Evolutionary conservation across 257 asterid genomes (phyloP).

Genomic region (Solanum stenotomum): DNA sequence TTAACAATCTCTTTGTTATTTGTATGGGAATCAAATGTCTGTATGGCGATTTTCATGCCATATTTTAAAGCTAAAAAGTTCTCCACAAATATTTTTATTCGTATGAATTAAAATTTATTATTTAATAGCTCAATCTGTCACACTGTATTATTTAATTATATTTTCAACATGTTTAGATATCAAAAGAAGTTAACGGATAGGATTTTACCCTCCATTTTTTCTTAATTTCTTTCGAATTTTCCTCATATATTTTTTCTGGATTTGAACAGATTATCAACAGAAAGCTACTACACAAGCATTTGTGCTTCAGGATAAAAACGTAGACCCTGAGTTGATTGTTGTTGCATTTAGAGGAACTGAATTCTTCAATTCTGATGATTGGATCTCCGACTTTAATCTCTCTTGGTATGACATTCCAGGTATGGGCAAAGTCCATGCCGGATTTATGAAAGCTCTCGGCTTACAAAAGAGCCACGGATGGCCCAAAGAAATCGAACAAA

Average conservation of each 20-base stretch:
- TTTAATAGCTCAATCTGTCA: too few relatives aligned
- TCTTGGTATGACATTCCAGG: constrained; percentile 30
- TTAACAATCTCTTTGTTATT: not conserved
- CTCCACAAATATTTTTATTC: not conserved
- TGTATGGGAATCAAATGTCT: not conserved
- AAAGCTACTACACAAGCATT: constrained; percentile 36
- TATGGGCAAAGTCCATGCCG: constrained; percentile 37
- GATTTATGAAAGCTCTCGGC: constrained; percentile 61
- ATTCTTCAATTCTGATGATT: constrained; percentile 23
- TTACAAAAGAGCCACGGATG: constrained; percentile 20
- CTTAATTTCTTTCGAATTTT: not conserved
- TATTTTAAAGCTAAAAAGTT: not conserved
- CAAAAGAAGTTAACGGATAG: rapidly evolving
- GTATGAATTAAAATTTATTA: not conserved
- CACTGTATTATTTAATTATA: too few relatives aligned
- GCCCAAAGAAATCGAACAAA: constrained; percentile 2
- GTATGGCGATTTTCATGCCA: not conserved
- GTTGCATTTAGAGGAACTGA: constrained; percentile 52
- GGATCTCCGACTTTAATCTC: constrained; percentile 40
- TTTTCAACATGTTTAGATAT: not conserved
- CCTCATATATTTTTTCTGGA: not conserved
- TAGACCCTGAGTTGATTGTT: constrained; percentile 14
- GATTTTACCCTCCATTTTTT: not conserved
- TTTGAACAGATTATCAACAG: not conserved
- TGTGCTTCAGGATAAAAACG: constrained; percentile 17